phyloP scores from a whole-genome alignment of 805 yeast genomes.

The Lipomyces chichibuensis region DNA sequence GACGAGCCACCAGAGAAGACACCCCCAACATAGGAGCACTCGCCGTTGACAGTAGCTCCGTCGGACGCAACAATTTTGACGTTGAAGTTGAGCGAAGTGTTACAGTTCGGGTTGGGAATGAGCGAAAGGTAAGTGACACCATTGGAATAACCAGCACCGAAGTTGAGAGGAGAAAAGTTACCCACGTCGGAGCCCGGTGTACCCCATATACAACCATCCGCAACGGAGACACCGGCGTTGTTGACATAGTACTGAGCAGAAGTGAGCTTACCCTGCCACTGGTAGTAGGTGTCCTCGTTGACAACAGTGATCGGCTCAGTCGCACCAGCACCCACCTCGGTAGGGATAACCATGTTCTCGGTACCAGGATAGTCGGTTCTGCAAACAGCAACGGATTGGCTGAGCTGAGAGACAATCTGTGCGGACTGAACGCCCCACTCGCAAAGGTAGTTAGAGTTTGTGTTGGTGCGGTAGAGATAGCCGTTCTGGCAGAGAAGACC shows the following conservation, averaged over 20 bases:
- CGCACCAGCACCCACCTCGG: constrained; percentile 71
- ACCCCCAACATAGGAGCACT: constrained; percentile 82
- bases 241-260: constrained; percentile 97
- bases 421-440: constrained; percentile 82
- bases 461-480: constrained; percentile 78
- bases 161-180: constrained; percentile 96
- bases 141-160: constrained; percentile 85
- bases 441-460: constrained; percentile 70
- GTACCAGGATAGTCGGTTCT: constrained; percentile 99
- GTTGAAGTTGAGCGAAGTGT: constrained; percentile 70
- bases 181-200: constrained; percentile 75
- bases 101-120: constrained; percentile 82
- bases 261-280: constrained; percentile 76
- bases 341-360: constrained; percentile 97
- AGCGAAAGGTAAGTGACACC: constrained; percentile 72
- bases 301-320: constrained; percentile 75
- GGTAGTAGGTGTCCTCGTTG: constrained; percentile 73
- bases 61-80: constrained; percentile 77
- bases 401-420: constrained; percentile 63
- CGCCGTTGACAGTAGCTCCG: constrained; percentile 65
- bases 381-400: constrained; percentile 80
- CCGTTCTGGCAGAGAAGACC: constrained; percentile 85
- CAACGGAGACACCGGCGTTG: constrained; percentile 88
- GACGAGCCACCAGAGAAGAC: constrained; percentile 56
- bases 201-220: constrained; percentile 97